These are phyloP conservation scores for Adansonia gregorii DNA, from an alignment of 441 rosid genomes.

Conservation along the genomic window DNA sequence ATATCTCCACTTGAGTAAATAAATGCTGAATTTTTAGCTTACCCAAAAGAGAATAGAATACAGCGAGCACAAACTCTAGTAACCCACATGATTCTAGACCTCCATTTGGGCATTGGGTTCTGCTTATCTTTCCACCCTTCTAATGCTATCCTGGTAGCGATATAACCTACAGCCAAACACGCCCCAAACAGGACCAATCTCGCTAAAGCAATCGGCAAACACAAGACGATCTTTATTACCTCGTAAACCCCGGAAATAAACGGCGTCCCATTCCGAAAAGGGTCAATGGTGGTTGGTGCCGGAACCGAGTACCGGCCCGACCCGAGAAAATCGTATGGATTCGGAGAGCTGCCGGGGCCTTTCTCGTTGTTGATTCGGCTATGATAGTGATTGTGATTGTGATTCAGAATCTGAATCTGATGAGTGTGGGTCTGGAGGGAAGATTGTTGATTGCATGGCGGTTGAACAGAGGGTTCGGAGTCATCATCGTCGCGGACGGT, in stretches of 20 bases:
- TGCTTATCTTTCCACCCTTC: slow-evolving; percentile 83
- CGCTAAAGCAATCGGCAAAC: slow-evolving; percentile 65
- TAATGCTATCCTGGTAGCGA: slow-evolving; percentile 75
- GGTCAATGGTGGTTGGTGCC: slow-evolving; percentile 59
- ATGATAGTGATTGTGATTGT: slow-evolving; percentile 16
- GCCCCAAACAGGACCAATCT: slow-evolving; percentile 69
- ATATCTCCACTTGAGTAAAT: neutral
- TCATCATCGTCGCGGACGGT: slow-evolving; percentile 43
- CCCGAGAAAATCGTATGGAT: slow-evolving; percentile 63
- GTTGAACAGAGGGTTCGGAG: slow-evolving; percentile 25
- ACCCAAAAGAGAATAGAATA: slow-evolving; percentile 96
- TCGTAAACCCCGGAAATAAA: slow-evolving; percentile 67
- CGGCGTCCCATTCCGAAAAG: slow-evolving; percentile 73
- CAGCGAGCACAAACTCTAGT: slow-evolving; percentile 73
- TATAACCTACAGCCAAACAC: slow-evolving; percentile 63
- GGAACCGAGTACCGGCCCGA: slow-evolving; percentile 53
- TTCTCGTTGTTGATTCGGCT: slow-evolving; percentile 1
- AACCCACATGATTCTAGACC: slow-evolving; percentile 83
- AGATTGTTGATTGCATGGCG: slow-evolving; percentile 20
- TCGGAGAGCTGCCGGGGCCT: slow-evolving; percentile 25
- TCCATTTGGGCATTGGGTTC: slow-evolving; percentile 88
- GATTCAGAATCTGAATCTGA: neutral
- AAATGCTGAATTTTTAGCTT: slow-evolving; percentile 8
- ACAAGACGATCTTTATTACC: slow-evolving; percentile 61
- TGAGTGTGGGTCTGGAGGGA: neutral